Evolutionary conservation across 768 basidiomycete species (phyloP).

Genomic region (Boletus reticulatus): DNA sequence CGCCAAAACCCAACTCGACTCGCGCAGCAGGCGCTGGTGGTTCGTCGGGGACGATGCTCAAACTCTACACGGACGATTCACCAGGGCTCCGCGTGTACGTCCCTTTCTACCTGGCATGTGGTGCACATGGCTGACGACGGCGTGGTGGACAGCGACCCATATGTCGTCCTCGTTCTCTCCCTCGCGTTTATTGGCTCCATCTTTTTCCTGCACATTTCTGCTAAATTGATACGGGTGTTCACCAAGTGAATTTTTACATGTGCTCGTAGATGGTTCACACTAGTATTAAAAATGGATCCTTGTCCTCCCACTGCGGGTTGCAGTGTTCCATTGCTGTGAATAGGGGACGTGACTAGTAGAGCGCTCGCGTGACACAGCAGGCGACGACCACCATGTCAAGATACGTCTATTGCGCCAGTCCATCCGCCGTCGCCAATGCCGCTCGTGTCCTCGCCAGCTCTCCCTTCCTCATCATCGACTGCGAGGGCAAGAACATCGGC

Average conservation of each 20-base stretch:
- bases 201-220: slow-evolving; percentile 97
- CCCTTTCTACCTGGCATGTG: neutral
- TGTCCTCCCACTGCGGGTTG: neutral
- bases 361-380: slow-evolving; percentile 9
- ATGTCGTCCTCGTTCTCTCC: slow-evolving; percentile 93
- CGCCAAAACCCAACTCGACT: slow-evolving; percentile 75
- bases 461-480: slow-evolving; percentile 36
- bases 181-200: slow-evolving; percentile 97
- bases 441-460: slow-evolving; percentile 18
- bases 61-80: slow-evolving; percentile 97
- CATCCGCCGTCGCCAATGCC: slow-evolving; percentile 16
- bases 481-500: slow-evolving; percentile 39
- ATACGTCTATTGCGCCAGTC: slow-evolving; percentile 21
- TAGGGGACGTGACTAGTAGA: neutral
- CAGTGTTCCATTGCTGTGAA: neutral
- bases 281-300: neutral
- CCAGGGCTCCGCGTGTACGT: slow-evolving; percentile 94
- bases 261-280: neutral
- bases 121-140: slow-evolving; percentile 2
- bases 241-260: slow-evolving; percentile 54
- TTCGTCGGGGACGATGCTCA: slow-evolving; percentile 97
- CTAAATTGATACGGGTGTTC: slow-evolving; percentile 89
- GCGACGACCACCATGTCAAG: slow-evolving; percentile 12
- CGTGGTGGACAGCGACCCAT: slow-evolving; percentile 69
- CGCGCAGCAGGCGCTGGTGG: slow-evolving; percentile 95